Evolutionary conservation across 202 grass and related monocot genomes (phyloP).

Genomic region (Carex sylvatica): DNA sequence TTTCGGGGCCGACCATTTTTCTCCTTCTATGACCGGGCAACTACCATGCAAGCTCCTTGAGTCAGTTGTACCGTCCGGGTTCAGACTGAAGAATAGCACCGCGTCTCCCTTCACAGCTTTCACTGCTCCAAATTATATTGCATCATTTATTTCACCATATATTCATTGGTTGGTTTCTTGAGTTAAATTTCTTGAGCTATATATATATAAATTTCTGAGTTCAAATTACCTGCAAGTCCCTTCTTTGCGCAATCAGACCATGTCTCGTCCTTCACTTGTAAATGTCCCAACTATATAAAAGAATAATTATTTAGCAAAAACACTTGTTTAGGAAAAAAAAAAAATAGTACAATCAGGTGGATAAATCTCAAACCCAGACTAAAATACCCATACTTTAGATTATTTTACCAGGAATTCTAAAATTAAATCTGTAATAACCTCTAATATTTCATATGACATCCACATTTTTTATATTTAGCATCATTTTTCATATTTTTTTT

Average conservation of each 20-base stretch:
- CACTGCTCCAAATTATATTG: constrained; percentile 44
- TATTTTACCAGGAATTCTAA: too few relatives aligned
- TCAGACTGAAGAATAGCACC: constrained; percentile 86
- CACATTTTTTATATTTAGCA: too few relatives aligned
- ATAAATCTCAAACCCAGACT: too few relatives aligned
- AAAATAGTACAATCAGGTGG: background rate
- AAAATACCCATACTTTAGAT: too few relatives aligned
- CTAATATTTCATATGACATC: too few relatives aligned
- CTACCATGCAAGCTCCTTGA: constrained; percentile 71
- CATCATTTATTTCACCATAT: too few relatives aligned
- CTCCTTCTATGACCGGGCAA: constrained; percentile 62
- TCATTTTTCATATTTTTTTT: too few relatives aligned
- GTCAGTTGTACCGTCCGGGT: constrained; percentile 60
- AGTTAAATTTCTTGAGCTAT: too few relatives aligned
- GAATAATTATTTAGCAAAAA: background rate
- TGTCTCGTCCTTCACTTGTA: constrained; percentile 67
- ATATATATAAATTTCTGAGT: background rate
- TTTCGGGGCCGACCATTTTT: constrained; percentile 93
- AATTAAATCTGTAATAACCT: too few relatives aligned
- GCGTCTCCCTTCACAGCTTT: constrained; percentile 90
- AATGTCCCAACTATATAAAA: constrained; percentile 47
- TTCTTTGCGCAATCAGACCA: constrained; percentile 83
- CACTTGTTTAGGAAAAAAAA: background rate
- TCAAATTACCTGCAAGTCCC: constrained; percentile 72
- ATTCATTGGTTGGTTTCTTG: too few relatives aligned